These are phyloP conservation scores for Glaciozyma martinii DNA, from an alignment of 768 basidiomycete genomes.

Conservation along the genomic window DNA sequence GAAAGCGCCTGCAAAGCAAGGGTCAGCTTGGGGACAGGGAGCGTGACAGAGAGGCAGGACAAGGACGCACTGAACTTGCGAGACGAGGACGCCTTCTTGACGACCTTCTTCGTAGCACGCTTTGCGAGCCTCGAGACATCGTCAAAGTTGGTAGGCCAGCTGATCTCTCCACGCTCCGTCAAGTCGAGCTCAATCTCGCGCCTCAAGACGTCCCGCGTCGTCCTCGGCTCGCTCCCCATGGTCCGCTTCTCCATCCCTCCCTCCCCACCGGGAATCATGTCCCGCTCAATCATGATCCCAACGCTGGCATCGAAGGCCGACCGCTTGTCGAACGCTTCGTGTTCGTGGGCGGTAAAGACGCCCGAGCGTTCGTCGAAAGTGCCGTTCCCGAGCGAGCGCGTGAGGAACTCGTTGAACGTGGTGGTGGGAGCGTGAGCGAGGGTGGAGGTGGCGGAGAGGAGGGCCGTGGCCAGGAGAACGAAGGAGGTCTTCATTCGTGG, in stretches of 20 bases:
- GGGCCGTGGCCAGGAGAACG: no score
- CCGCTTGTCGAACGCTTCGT: no score
- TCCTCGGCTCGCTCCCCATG: background rate
- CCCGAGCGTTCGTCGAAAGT: no score
- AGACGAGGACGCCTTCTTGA: background rate
- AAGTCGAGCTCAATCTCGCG: background rate
- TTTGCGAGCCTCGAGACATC: background rate
- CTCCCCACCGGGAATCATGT: background rate
- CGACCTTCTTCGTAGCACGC: constrained; percentile 9
- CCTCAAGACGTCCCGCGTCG: background rate
- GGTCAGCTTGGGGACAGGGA: background rate
- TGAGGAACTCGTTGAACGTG: no score
- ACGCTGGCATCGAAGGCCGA: background rate
- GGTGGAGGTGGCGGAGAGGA: no score
- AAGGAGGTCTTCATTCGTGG: no score
- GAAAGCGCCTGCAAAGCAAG: constrained; percentile 29
- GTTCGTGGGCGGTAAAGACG: no score
- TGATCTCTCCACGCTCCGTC: background rate
- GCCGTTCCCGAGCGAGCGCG: no score
- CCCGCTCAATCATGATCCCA: constrained; percentile 11
- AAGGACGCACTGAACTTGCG: background rate
- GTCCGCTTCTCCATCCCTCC: background rate
- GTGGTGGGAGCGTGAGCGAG: no score
- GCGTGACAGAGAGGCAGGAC: constrained; percentile 30
- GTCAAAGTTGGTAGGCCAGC: background rate